Percentiles rank a stretch among this genome's conserved stretches.
phyloP scores from a whole-genome alignment of 306 rosid species.

The Castanea crenata region DNA sequence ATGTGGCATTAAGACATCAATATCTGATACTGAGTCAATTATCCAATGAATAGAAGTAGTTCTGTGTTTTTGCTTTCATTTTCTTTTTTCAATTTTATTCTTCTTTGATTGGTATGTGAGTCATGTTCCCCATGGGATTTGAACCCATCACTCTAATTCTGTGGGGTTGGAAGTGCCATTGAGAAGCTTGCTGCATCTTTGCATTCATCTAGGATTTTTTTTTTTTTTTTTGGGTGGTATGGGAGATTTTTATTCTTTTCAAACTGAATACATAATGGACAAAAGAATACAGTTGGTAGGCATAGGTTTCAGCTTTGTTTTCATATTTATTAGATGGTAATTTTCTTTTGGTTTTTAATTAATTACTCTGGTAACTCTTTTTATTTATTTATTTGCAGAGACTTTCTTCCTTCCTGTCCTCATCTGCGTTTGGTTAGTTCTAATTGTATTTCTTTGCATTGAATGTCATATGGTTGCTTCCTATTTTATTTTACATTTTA shows the following conservation, averaged over 20 bases:
- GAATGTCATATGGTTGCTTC: no score
- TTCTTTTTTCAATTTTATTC: neutral
- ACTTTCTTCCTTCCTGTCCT: conserved; percentile 73
- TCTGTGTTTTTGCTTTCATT: neutral
- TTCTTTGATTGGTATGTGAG: neutral
- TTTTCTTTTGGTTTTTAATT: conserved; percentile 27
- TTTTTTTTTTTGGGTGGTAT: neutral
- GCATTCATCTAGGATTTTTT: neutral
- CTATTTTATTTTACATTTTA: neutral
- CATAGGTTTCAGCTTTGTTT: neutral
- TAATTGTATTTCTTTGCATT: neutral
- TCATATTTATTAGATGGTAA: neutral
- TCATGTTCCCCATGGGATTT: neutral
- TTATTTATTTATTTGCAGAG: conserved; percentile 54
- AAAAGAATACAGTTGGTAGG: neutral
- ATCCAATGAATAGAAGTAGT: neutral
- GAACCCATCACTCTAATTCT: neutral
- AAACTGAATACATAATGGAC: neutral
- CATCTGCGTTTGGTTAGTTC: conserved; percentile 79
- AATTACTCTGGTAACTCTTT: conserved; percentile 11
- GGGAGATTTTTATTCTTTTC: neutral
- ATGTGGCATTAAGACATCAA: neutral
- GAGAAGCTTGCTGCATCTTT: neutral
- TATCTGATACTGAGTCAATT: neutral
- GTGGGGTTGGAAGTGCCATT: neutral